Percentiles rank a stretch among this genome's conserved stretches.
These are phyloP conservation scores for Casuarina cunninghamiana DNA, from an alignment of 306 rosid genomes.

Conservation along the genomic window DNA sequence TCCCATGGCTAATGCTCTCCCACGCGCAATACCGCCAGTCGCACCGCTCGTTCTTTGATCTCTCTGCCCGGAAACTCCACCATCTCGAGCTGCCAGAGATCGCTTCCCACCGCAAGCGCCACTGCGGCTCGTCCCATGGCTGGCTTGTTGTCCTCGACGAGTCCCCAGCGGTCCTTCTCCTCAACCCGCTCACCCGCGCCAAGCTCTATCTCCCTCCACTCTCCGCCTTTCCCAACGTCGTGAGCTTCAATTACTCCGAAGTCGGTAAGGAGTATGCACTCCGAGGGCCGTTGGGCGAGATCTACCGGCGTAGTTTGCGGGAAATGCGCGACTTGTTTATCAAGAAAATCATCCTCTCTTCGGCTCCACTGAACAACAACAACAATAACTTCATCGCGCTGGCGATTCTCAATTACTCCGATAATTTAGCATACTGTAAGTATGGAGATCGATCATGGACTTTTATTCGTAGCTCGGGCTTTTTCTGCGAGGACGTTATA, in stretches of 20 bases:
- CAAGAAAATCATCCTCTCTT: slow-evolving; percentile 54
- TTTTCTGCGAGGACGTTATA: slow-evolving; percentile 55
- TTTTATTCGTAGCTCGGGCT: slow-evolving; percentile 31
- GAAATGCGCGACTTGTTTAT: slow-evolving; percentile 59
- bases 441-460: slow-evolving; percentile 49
- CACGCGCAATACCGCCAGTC: slow-evolving; percentile 28
- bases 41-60: slow-evolving; percentile 48
- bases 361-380: slow-evolving; percentile 28
- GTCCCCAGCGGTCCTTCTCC: slow-evolving; percentile 48
- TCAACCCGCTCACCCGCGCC: slow-evolving; percentile 56
- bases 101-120: slow-evolving; percentile 47
- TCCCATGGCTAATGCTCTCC: slow-evolving; percentile 74
- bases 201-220: slow-evolving; percentile 57
- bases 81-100: slow-evolving; percentile 53
- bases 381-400: slow-evolving; percentile 38
- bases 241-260: slow-evolving; percentile 46
- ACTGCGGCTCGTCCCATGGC: slow-evolving; percentile 74
- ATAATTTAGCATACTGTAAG: slow-evolving; percentile 45
- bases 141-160: slow-evolving; percentile 60
- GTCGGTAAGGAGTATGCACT: slow-evolving; percentile 57
- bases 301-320: slow-evolving; percentile 33
- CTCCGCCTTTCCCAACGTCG: slow-evolving; percentile 59
- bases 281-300: slow-evolving; percentile 26
- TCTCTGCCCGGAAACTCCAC: slow-evolving; percentile 46
- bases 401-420: slow-evolving; percentile 47